A percentile compares a stretch with the other conserved stretches of the same genome.
Conservation (phyloP, 1,284 basidiomycete species). For the Microbotryum lychnidis-dioicae region DNA sequence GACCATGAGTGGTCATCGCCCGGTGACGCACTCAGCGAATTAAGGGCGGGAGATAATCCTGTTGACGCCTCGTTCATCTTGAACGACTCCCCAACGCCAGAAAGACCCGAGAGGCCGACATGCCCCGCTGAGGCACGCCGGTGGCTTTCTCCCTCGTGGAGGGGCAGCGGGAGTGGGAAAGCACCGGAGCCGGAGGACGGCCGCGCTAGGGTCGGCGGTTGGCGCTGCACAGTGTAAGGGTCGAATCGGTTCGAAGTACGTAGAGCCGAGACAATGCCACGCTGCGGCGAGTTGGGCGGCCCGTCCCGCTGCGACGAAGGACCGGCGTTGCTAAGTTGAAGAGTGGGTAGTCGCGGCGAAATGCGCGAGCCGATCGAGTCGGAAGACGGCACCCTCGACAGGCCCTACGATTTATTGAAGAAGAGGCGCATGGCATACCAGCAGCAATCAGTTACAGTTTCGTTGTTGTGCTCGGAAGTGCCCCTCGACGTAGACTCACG, state of each 20-base stretch:
- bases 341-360: background rate
- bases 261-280: conserved; percentile 3
- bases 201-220: conserved; percentile 3
- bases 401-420: background rate
- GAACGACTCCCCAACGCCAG: background rate
- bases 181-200: background rate
- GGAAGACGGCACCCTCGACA: conserved; percentile 8
- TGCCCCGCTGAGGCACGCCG: conserved; percentile 4
- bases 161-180: conserved; percentile 12
- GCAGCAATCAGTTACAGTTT: no score
- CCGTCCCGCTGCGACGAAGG: background rate
- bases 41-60: background rate
- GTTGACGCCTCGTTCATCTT: background rate
- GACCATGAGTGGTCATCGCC: background rate
- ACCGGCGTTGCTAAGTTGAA: background rate
- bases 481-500: background rate
- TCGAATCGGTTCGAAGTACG: conserved; percentile 19
- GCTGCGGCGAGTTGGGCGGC: conserved; percentile 7
- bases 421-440: background rate
- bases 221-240: conserved; percentile 13
- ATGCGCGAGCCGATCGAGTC: background rate
- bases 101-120: background rate
- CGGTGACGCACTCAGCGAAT: conserved; percentile 3
- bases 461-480: no score
- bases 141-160: background rate